These are phyloP conservation scores for Globisporangium paroecandrum DNA, from an alignment of 352 stramenopile species.

Conservation along the genomic window DNA sequence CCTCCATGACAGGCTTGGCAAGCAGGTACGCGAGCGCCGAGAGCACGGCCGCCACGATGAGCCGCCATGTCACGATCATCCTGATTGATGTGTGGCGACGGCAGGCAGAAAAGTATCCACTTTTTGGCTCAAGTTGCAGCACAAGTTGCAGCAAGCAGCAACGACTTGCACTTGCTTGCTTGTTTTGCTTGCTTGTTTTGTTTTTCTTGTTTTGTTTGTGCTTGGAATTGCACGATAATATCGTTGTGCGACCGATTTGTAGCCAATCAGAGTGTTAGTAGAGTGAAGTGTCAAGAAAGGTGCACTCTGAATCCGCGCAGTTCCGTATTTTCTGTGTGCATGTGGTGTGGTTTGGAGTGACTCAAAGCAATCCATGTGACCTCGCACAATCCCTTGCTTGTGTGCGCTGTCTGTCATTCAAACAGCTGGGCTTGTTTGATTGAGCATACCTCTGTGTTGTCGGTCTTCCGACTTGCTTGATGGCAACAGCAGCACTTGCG, in stretches of 20 bases:
- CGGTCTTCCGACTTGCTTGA: not conserved
- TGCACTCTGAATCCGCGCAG: not conserved
- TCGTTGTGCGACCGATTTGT: not conserved
- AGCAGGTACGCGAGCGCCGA: slow-evolving; percentile 50
- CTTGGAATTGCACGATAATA: not conserved
- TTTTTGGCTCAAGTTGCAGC: not conserved
- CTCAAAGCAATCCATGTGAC: not conserved
- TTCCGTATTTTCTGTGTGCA: not conserved
- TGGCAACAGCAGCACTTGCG: not conserved
- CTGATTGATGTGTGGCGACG: not conserved
- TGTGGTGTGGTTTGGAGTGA: not conserved
- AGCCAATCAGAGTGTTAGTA: slow-evolving; percentile 1
- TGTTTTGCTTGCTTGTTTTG: not conserved
- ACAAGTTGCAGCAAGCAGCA: not conserved
- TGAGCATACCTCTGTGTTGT: not conserved
- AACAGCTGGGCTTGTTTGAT: not conserved
- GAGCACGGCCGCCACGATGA: slow-evolving; percentile 43
- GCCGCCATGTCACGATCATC: slow-evolving; percentile 52
- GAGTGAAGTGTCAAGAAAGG: not conserved
- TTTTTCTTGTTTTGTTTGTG: not conserved
- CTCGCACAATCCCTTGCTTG: not conserved
- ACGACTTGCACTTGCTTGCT: not conserved
- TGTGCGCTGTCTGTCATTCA: not conserved
- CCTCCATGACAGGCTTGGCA: slow-evolving; percentile 43
- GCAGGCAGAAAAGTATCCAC: not conserved